These are phyloP conservation scores for Kwoniella sp. DNA, from an alignment of 768 basidiomycete genomes.

Conservation along the genomic window DNA sequence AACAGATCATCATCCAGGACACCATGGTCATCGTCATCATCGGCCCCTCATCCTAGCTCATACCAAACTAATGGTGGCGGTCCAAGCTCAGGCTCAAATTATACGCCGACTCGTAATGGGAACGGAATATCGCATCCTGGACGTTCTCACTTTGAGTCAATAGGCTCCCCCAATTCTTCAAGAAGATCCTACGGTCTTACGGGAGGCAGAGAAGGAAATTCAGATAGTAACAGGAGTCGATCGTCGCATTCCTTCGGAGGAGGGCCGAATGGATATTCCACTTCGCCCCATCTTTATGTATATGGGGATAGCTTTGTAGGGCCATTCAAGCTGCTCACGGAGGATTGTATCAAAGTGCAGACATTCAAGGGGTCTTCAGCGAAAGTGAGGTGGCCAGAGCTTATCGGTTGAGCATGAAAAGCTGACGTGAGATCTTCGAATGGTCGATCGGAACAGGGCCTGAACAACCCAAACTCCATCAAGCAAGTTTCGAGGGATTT, in stretches of 20 bases:
- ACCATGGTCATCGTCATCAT: constrained; percentile 29
- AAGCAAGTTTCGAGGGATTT: constrained; percentile 45
- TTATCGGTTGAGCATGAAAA: not conserved
- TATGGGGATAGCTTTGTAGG: constrained; percentile 51
- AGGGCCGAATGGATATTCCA: constrained; percentile 4
- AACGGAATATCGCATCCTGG: not conserved
- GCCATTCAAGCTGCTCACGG: constrained; percentile 44
- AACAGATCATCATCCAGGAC: constrained; percentile 23
- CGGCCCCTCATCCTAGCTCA: not conserved
- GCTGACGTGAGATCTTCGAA: constrained; percentile 2
- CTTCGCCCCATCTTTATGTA: constrained; percentile 28
- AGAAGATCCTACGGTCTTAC: constrained; percentile 3
- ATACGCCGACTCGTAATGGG: not conserved
- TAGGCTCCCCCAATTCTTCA: not conserved
- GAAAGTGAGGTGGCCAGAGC: constrained; percentile 32
- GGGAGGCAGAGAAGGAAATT: not conserved
- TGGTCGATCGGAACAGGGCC: constrained; percentile 24
- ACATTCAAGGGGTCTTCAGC: constrained; percentile 51
- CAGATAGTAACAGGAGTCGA: not conserved
- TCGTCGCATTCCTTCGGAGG: no score
- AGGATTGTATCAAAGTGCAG: constrained; percentile 29
- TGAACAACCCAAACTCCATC: constrained; percentile 48
- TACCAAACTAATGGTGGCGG: not conserved
- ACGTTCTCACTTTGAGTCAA: not conserved
- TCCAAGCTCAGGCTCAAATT: not conserved